Conservation (phyloP, 2,329 filamentous ascomycete species). For the Microdochium nivale region DNA sequence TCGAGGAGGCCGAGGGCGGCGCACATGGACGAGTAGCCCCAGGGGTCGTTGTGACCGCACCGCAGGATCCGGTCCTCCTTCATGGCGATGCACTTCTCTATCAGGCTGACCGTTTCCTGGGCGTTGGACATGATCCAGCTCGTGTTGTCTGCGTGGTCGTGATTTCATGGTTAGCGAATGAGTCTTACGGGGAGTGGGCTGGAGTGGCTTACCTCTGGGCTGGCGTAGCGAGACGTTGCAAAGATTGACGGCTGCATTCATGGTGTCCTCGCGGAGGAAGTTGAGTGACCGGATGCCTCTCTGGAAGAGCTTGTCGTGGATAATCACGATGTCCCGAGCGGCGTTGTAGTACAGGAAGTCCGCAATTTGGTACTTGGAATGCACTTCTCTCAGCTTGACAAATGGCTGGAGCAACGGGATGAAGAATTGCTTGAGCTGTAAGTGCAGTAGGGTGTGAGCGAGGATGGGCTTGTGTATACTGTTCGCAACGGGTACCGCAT, state of each 20-base stretch:
- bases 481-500: constrained; percentile 25
- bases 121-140: constrained; percentile 57
- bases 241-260: constrained; percentile 52
- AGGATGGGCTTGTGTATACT: constrained; percentile 45
- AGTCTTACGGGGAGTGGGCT: neutral
- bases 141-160: constrained; percentile 16
- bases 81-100: constrained; percentile 52
- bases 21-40: constrained; percentile 57
- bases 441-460: constrained; percentile 50
- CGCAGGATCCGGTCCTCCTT: constrained; percentile 52
- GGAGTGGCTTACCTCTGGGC: constrained; percentile 28
- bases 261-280: constrained; percentile 50
- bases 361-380: constrained; percentile 54
- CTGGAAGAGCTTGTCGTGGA: constrained; percentile 51
- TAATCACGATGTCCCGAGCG: constrained; percentile 51
- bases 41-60: constrained; percentile 56
- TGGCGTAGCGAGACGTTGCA: constrained; percentile 54
- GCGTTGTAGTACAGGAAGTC: constrained; percentile 57
- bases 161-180: neutral
- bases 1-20: constrained; percentile 50
- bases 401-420: constrained; percentile 54
- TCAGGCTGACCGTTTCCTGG: constrained; percentile 49
- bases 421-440: constrained; percentile 54
- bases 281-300: constrained; percentile 50
- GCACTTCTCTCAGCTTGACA: constrained; percentile 48